A percentile compares a stretch with the other conserved stretches of the same genome.
Evolutionary conservation across 352 stramenopile species (phyloP).

Genomic region (Phytophthora pseudosyringae): DNA sequence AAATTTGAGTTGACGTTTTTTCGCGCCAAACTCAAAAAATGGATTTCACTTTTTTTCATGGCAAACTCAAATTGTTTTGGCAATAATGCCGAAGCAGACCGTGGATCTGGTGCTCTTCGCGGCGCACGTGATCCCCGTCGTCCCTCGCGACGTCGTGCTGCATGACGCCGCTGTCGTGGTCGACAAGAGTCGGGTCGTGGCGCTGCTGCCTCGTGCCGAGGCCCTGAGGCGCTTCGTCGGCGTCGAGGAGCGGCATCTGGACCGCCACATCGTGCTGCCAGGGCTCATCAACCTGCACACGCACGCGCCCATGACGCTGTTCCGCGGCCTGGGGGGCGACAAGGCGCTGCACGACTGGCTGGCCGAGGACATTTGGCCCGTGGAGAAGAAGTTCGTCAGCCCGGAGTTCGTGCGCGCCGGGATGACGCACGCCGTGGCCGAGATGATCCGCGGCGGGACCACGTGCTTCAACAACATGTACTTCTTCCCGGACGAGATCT

Average conservation of each 20-base stretch:
- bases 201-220: conserved; percentile 66
- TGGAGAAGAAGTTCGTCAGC: conserved; percentile 76
- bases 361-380: conserved; percentile 85
- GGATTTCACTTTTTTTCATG: conserved; percentile 9
- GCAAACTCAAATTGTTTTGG: conserved; percentile 5
- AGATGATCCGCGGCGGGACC: conserved; percentile 88
- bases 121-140: conserved; percentile 79
- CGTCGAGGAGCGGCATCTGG: conserved; percentile 47
- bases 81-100: conserved; percentile 42
- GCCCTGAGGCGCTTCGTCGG: conserved; percentile 57
- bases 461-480: conserved; percentile 95
- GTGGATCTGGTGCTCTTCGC: conserved; percentile 83
- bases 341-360: conserved; percentile 87
- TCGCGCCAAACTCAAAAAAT: conserved; percentile 10
- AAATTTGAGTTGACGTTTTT: too few species aligned
- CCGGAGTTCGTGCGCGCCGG: conserved; percentile 77
- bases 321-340: conserved; percentile 89
- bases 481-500: conserved; percentile 76
- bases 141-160: conserved; percentile 74
- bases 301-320: conserved; percentile 85
- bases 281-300: conserved; percentile 90
- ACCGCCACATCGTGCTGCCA: conserved; percentile 77
- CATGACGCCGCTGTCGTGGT: conserved; percentile 80
- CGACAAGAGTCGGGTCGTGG: conserved; percentile 68
- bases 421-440: conserved; percentile 75